A percentile compares a stretch with the other conserved stretches of the same genome.
These are phyloP conservation scores for Cryptococcus sp. DNA, from an alignment of 1,284 basidiomycete genomes.

Conservation along the genomic window DNA sequence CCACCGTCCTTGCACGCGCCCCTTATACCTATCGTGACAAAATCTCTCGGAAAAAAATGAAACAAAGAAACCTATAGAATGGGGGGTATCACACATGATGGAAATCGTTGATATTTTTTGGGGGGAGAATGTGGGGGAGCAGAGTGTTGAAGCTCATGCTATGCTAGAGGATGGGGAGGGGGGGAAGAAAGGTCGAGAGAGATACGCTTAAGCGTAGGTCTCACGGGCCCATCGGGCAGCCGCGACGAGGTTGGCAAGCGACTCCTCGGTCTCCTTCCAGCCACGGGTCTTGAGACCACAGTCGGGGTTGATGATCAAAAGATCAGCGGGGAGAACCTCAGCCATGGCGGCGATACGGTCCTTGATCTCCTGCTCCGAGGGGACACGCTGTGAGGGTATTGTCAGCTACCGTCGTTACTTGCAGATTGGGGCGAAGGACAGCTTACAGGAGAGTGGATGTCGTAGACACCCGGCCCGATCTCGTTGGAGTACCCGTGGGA, in stretches of 20 bases:
- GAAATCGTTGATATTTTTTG: slow-evolving; percentile 12
- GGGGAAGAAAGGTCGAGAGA: background rate
- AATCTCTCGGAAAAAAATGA: slow-evolving; percentile 2
- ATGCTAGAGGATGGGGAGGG: slow-evolving; percentile 4
- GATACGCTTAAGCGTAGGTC: slow-evolving; percentile 63
- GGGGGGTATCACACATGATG: slow-evolving; percentile 23
- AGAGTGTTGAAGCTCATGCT: slow-evolving; percentile 80
- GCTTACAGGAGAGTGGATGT: slow-evolving; percentile 85
- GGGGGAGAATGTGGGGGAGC: slow-evolving; percentile 3
- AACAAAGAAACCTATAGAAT: slow-evolving; percentile 6
- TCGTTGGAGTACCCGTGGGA: slow-evolving; percentile 94
- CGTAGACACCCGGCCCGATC: slow-evolving; percentile 98
- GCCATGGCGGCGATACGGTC: slow-evolving; percentile 85
- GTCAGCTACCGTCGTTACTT: no score
- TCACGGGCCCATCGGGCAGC: slow-evolving; percentile 86
- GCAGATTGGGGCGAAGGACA: no score
- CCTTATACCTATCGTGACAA: slow-evolving; percentile 11
- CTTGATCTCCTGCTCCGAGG: slow-evolving; percentile 88
- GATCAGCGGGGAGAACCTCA: slow-evolving; percentile 68
- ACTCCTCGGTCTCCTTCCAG: slow-evolving; percentile 91
- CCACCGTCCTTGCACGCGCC: background rate
- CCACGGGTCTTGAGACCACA: slow-evolving; percentile 80
- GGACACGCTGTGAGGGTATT: slow-evolving; percentile 63
- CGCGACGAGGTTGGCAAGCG: slow-evolving; percentile 80
- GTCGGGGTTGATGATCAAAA: slow-evolving; percentile 92